Evolutionary conservation across 129 eudicot genomes (phyloP).

Genomic region (Flaveria trinervia): DNA sequence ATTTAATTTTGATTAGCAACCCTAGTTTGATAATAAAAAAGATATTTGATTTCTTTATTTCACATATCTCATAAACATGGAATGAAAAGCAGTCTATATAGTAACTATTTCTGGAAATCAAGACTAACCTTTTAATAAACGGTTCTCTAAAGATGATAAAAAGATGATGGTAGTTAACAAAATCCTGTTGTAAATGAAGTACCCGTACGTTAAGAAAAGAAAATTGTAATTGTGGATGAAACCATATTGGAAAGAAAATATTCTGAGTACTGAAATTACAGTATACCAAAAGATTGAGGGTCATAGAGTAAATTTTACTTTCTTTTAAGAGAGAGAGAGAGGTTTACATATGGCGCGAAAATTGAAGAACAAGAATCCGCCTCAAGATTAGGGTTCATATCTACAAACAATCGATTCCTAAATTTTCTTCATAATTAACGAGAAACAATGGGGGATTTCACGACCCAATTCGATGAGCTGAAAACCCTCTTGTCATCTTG

Average conservation of each 20-base stretch:
- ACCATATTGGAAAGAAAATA: not conserved
- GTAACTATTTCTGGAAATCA: no score
- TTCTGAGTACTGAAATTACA: not conserved
- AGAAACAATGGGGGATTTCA: constrained; percentile 47
- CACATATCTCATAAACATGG: no score
- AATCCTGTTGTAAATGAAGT: no score
- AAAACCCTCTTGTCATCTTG: constrained; percentile 44
- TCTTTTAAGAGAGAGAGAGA: not conserved
- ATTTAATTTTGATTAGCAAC: no score
- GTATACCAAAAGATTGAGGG: constrained; percentile 5
- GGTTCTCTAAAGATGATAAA: no score
- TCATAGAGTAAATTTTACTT: not conserved
- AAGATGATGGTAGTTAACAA: no score
- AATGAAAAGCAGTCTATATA: no score
- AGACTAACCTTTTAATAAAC: no score
- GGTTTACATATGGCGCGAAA: constrained; percentile 47
- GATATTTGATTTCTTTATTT: no score
- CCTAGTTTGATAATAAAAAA: no score
- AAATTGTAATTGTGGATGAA: not conserved
- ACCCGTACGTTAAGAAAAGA: no score
- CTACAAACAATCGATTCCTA: constrained; percentile 4
- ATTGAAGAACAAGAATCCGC: constrained; percentile 12
- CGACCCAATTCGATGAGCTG: constrained; percentile 48
- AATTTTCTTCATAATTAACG: not conserved
- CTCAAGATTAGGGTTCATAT: constrained; percentile 42